Evolutionary conservation across 306 rosid species (phyloP), one percentile per base, ranked within the genome.

Genomic region (Gynostemma pentaphyllum): DNA sequence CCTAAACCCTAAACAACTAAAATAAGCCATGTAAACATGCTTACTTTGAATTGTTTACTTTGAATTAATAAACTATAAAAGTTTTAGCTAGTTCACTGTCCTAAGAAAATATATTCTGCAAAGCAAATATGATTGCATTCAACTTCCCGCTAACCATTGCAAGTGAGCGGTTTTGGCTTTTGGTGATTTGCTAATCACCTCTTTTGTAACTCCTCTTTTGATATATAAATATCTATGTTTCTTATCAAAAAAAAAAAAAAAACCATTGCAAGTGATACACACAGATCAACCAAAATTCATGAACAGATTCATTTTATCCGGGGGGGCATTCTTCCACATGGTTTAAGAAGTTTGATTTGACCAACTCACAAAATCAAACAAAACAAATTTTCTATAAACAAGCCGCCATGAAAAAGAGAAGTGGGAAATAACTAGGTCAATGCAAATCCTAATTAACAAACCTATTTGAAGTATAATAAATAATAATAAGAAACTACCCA

Each of bases 401-500:
- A 63, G 26, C 26, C 50, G 36, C 18, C n/a, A 57, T 57, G n/a
- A 21, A 37, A 37, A 18, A 60, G 37, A 26, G 36, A 46, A 47
- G 27, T 29, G 44, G 44, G 18, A 6, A 45, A 65, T 3, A 65
- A 47, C 24, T 65, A 29, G 7, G 42, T 44, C 56, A 65, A 53
- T 18, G 12, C 4, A 7, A 50, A 42, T 14, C 28, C 48, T 46
- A 29, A 28, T 15, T 18, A 36, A 42, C 45, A 30, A n/a, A 48
- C 27, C 48, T 32, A 67, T 18, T 18, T 42, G 16, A 51, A 63
- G 14, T 45, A 42, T 7, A 21, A 27, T 16, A 32, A 66, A 14
- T 24, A 34, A 68, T 1, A 76, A 48, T 12, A 73, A 74, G 71
- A 68, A 69, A 56, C 59, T 87, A 88, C 98, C 98, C 95, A 61